Conservation (phyloP, 768 basidiomycete genomes). For the Panus rudis region DNA sequence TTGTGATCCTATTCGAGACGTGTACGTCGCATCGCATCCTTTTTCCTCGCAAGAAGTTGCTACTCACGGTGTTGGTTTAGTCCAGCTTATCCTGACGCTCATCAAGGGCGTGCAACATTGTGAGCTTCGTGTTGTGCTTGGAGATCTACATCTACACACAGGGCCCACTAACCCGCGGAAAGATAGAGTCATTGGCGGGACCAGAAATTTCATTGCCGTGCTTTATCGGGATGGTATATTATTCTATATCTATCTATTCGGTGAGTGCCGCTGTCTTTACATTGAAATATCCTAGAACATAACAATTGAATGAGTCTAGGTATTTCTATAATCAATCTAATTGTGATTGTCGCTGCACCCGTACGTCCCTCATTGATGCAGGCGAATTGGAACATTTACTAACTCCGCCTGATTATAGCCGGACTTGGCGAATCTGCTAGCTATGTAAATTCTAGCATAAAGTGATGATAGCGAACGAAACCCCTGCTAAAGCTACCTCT, state of each 20-base stretch:
- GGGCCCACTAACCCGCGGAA: too few species aligned
- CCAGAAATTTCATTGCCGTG: background rate
- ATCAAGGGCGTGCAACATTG: constrained; percentile 5
- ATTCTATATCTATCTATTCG: constrained; percentile 3
- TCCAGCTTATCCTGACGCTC: constrained; percentile 1
- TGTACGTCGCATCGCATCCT: background rate
- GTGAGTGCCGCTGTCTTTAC: background rate
- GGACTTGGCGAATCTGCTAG: background rate
- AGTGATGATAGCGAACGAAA: background rate
- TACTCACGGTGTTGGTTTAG: background rate
- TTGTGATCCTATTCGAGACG: constrained; percentile 1
- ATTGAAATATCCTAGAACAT: background rate
- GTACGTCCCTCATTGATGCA: background rate
- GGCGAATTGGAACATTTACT: background rate
- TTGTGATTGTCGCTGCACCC: constrained; percentile 2
- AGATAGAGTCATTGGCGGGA: constrained; percentile 1
- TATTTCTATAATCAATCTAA: background rate
- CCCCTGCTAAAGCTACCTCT: background rate
- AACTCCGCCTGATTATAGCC: background rate
- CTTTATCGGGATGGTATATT: constrained; percentile 5
- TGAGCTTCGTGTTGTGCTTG: background rate
- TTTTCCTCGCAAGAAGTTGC: background rate
- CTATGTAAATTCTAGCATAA: background rate
- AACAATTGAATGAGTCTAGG: background rate
- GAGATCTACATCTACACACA: too few species aligned